Evolutionary conservation across 371 early-diverging fungal genomes (phyloP), one percentile per base, ranked within the genome.

Genomic region (Rhizopus microsporus): DNA sequence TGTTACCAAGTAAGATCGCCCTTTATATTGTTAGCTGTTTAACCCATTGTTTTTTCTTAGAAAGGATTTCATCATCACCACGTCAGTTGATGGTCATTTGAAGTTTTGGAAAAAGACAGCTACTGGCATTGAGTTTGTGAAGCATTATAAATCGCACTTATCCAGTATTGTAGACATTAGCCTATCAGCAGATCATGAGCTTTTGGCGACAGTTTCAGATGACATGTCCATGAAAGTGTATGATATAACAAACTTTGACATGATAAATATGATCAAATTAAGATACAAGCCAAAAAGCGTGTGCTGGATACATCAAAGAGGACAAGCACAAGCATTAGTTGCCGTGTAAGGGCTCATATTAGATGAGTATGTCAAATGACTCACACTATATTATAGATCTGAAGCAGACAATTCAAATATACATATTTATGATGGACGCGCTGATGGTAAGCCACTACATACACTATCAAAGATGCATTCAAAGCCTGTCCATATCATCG

Each of bases 91-190:
- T 74, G 99, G 99, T 0, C 95, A 95, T 67, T 84, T 98, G 15
- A 98, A 98, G 71, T 97, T 97, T 62, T 98, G 99, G 99, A 96
- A 97, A 68, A 96, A 96, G 79, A 88, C 91, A n/a, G 86, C 82
- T 5, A 76, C 78, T 37, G 97, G 95, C 15, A 89, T 98, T 51
- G 97, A 97, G 71, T 98, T 98, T 78, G 97, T 97, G 37, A 98
- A 98, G 77, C 93, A 95, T 65, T 98, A 88, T 63, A 83, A 92
- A 9, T 88, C 97, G 0, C 97, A 97, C 67, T 49, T 95, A 83
- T 63, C 70, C 4, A 68, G 51, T 32, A 82, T 90, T 37, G 63
- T 69, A 7, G 86, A 88, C 9, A 77, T 88, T 31, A 73, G 81
- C 32, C 64, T 85, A 9, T 90, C 90, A 5, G 71, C 77, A n/a